phyloP scores from a whole-genome alignment of 306 rosid genomes.

The Rosa multiflora region DNA sequence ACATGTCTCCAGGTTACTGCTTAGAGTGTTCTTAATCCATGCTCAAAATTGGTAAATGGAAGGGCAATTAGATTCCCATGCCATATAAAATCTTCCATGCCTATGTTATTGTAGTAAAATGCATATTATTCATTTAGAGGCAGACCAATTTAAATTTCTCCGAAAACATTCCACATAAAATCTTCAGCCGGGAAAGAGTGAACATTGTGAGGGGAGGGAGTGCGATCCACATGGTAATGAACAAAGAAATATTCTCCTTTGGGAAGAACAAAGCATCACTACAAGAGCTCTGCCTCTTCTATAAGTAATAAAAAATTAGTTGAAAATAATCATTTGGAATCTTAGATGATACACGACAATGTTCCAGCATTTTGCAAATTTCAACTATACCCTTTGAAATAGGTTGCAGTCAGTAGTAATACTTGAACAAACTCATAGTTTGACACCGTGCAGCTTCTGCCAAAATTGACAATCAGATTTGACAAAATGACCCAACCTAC shows the following conservation, averaged over 20 bases:
- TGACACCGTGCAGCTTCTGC: not conserved
- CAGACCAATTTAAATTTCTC: conserved; percentile 6
- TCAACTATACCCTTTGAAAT: not conserved
- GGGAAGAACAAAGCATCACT: not conserved
- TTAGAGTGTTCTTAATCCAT: not conserved
- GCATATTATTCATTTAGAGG: not conserved
- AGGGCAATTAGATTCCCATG: not conserved
- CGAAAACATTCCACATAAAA: not conserved
- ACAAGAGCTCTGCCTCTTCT: not conserved
- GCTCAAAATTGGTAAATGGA: not conserved
- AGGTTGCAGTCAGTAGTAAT: not conserved
- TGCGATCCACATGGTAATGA: not conserved
- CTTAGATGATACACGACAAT: not conserved
- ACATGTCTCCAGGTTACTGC: not conserved
- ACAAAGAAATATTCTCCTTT: not conserved
- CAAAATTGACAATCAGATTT: not conserved
- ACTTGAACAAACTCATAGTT: not conserved
- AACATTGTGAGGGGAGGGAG: not conserved
- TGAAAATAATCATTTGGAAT: not conserved
- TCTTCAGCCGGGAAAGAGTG: not conserved
- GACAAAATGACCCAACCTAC: not conserved
- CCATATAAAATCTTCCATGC: not conserved
- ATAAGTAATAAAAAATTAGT: not conserved
- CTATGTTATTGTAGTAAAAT: not conserved
- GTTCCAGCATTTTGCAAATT: not conserved